Percentiles rank a stretch among this genome's conserved stretches.
These are phyloP conservation scores for Diaporthe citriasiana DNA, from an alignment of 2,329 filamentous ascomycete genomes.

Conservation along the genomic window DNA sequence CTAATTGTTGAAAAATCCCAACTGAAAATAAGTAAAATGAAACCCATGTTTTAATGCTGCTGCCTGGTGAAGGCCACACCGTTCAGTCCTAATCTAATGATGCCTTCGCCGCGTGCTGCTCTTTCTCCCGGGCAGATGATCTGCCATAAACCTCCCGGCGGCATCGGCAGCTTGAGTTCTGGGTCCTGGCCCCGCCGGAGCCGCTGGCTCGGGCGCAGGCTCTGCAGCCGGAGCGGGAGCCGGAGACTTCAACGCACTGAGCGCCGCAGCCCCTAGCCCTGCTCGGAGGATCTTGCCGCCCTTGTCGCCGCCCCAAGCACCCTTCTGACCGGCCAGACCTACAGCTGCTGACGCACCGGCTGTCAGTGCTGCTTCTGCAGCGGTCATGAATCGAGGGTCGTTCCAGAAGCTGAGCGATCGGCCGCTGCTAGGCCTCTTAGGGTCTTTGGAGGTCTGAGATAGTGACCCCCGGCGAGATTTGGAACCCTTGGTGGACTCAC, in stretches of 20 bases:
- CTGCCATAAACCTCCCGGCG: constrained; percentile 11
- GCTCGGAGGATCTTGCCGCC: constrained; percentile 46
- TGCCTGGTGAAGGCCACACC: not conserved
- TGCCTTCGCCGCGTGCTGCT: constrained; percentile 13
- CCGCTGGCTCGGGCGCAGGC: not conserved
- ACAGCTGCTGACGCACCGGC: constrained; percentile 46
- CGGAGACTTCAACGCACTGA: constrained; percentile 43
- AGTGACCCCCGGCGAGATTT: constrained; percentile 12
- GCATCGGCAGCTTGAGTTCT: constrained; percentile 3
- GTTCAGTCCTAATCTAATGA: not conserved
- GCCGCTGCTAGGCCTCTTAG: not conserved
- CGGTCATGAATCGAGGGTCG: constrained; percentile 46
- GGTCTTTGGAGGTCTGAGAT: not conserved
- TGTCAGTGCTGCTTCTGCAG: constrained; percentile 46
- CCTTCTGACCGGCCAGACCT: constrained; percentile 43
- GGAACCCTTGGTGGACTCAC: constrained; percentile 9
- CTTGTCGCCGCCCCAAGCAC: constrained; percentile 45
- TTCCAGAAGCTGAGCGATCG: constrained; percentile 37
- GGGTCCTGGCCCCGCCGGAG: not conserved
- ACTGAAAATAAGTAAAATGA: not conserved
- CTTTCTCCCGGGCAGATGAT: not conserved
- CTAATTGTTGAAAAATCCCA: not conserved
- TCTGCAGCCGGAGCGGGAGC: not conserved
- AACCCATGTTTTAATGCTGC: not conserved
- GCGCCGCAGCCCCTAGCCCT: constrained; percentile 47